These are phyloP conservation scores for Penicillium silybi DNA, from an alignment of 495 filamentous ascomycete genomes.

Conservation along the genomic window DNA sequence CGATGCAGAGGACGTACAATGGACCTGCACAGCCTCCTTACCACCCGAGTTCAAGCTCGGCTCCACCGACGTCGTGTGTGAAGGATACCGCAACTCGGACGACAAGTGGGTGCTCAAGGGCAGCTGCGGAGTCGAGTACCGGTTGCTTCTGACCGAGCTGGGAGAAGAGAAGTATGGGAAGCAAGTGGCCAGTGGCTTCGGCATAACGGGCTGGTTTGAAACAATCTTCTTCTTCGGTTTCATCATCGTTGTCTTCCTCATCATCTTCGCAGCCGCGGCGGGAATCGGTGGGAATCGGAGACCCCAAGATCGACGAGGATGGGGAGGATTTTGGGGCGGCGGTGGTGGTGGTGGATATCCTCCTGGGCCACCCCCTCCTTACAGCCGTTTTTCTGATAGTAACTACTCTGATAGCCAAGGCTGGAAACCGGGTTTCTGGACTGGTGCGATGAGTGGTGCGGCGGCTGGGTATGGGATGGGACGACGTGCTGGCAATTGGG, in stretches of 20 bases:
- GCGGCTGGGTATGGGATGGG: conserved; percentile 69
- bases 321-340: conserved; percentile 43
- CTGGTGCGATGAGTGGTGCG: conserved; percentile 66
- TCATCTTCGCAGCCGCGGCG: conserved; percentile 29
- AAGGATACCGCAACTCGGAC: conserved; percentile 72
- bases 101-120: conserved; percentile 85
- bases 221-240: conserved; percentile 48
- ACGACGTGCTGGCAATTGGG: conserved; percentile 33
- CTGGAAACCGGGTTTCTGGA: conserved; percentile 89
- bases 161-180: conserved; percentile 68
- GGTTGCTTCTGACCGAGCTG: conserved; percentile 72
- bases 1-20: conserved; percentile 69
- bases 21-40: conserved; percentile 79
- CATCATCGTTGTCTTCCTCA: conserved; percentile 34
- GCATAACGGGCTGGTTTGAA: conserved; percentile 16
- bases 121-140: conserved; percentile 90
- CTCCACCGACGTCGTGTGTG: conserved; percentile 85
- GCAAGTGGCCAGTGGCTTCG: conserved; percentile 3
- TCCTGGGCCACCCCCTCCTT: conserved; percentile 59
- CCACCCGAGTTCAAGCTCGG: conserved; percentile 86
- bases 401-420: conserved; percentile 35
- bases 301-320: conserved; percentile 5
- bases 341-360: conserved; percentile 43
- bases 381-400: conserved; percentile 48
- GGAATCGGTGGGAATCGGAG: conserved; percentile 8